Conservation (phyloP, 1,284 basidiomycete genomes). For the Trichosporon faecale region DNA sequence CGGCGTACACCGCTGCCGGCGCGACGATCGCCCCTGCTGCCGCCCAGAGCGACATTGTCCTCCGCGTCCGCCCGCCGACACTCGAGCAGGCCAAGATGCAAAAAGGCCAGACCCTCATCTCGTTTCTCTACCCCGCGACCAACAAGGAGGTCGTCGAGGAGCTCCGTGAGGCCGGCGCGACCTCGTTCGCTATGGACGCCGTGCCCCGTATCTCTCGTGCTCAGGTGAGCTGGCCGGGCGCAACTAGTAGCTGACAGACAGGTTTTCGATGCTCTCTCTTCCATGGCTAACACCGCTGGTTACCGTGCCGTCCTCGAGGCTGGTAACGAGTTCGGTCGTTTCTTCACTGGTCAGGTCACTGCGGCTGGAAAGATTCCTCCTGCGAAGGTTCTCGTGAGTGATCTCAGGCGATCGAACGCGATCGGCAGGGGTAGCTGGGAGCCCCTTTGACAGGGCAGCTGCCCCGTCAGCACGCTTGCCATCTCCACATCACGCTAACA, state of each 20-base stretch:
- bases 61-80: slow-evolving; percentile 73
- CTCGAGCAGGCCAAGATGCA: slow-evolving; percentile 60
- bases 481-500: background rate
- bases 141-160: slow-evolving; percentile 69
- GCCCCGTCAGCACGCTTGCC: background rate
- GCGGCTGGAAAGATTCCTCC: slow-evolving; percentile 76
- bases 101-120: slow-evolving; percentile 70
- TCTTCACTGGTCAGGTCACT: slow-evolving; percentile 81
- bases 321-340: slow-evolving; percentile 78
- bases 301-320: slow-evolving; percentile 84
- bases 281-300: slow-evolving; percentile 84
- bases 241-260: slow-evolving; percentile 49
- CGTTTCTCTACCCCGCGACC: slow-evolving; percentile 77
- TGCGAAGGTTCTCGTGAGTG: slow-evolving; percentile 65
- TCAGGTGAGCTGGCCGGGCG: slow-evolving; percentile 56
- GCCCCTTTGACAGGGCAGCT: background rate
- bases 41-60: slow-evolving; percentile 65
- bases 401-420: background rate
- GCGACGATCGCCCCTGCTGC: slow-evolving; percentile 65
- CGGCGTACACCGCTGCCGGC: slow-evolving; percentile 71
- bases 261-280: slow-evolving; percentile 78
- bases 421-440: background rate
- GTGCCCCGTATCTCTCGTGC: slow-evolving; percentile 82
- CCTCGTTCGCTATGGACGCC: slow-evolving; percentile 76
- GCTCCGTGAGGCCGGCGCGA: slow-evolving; percentile 62